phyloP scores from a whole-genome alignment of 1,284 basidiomycete species.

The Chalciporus sp. region DNA sequence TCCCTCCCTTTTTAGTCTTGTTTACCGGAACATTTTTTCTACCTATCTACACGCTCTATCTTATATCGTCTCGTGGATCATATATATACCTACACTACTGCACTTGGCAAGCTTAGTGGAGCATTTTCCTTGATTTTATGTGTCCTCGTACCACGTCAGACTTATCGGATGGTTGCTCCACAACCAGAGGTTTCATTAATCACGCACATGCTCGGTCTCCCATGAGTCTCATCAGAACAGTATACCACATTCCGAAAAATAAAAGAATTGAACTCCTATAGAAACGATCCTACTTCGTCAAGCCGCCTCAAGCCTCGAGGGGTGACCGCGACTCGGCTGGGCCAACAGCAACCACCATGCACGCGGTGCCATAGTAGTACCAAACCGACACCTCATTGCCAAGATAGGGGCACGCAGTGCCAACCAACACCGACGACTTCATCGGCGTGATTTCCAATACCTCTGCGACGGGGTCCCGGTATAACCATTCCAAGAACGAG shows the following conservation, averaged over 20 bases:
- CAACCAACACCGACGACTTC: neutral
- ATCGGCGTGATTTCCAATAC: conserved; percentile 1
- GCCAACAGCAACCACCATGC: conserved; percentile 5
- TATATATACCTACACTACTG: neutral
- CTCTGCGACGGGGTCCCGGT: neutral
- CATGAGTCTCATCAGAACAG: too few species aligned
- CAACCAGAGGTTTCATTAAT: too few species aligned
- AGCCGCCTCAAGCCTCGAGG: too few species aligned
- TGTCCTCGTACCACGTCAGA: neutral
- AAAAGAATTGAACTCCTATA: too few species aligned
- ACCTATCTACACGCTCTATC: neutral
- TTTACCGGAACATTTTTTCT: neutral
- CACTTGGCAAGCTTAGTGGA: too few species aligned
- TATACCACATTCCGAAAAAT: too few species aligned
- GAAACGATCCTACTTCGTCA: too few species aligned
- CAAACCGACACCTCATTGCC: neutral
- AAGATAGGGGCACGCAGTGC: neutral
- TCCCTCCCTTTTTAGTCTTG: neutral
- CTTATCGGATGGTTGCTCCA: neutral
- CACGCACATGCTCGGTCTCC: too few species aligned
- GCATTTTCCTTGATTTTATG: neutral
- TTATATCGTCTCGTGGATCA: neutral
- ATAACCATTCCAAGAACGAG: neutral
- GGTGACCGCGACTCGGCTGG: neutral
- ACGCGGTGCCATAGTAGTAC: neutral